Evolutionary conservation across 306 rosid species (phyloP), one percentile per base, ranked within the genome.

Genomic region (Dalbergia cultrata): DNA sequence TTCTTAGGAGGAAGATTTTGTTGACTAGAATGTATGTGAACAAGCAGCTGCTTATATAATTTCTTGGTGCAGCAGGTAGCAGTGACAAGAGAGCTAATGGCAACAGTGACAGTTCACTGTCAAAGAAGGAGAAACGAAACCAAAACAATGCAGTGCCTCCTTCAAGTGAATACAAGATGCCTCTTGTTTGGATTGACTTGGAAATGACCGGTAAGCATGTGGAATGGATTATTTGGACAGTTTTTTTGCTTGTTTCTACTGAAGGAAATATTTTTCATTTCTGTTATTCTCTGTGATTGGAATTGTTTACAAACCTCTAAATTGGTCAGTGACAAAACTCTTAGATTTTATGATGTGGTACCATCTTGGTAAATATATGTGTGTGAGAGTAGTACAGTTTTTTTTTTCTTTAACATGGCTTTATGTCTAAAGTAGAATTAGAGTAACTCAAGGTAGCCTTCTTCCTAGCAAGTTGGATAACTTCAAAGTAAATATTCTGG

Each of bases 151-250:
- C 0, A 56, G 87, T 4, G 74, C 6, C 70, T n/a, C 66, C 78
- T 88, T 76, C 85, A 50, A 49, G 44, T 65, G 91, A 84, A 26
- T 90, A 83, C 90, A 95, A 57, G 82, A 59, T 89, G 82, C 99
- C 99, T 57, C 98, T 95, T 80, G 92, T 95, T 44, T 95, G 99
- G 99, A 89, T 95, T 88, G 98, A 95, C 91, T 87, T 95, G 88
- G 99, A 95, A 90, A 95, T 95, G 99, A 93, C 99, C 3, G 99
- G 99, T 95, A 84, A 82, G 84, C 54, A 49, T 44, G 70, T 72
- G 26, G 70, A 54, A 47, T 71, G 67, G 68, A 21, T 65, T 74
- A 45, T 60, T 67, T 53, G 45, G 22, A 59, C 11, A 62, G 47
- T 39, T 54, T 21, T 26, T 64, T 44, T 70, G 37, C 39, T 59